Evolutionary conservation across 345 rosid species (phyloP), one percentile per base, ranked within the genome.

Genomic region (Eucalyptus curtisii): DNA sequence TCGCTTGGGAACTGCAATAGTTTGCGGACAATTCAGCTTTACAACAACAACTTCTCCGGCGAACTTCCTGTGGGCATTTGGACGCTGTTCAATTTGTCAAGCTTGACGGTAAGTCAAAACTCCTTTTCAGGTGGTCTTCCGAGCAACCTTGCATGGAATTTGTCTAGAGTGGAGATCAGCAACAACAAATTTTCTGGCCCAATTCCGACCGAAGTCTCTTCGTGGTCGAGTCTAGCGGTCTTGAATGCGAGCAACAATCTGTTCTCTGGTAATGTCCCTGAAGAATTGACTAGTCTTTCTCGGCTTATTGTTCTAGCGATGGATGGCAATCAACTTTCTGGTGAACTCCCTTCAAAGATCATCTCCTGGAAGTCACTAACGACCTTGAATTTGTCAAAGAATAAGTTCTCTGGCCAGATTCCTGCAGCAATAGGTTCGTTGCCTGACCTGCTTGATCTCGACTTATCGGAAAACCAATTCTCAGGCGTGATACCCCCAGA

Each of bases 81-180:
- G 99, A 93, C 93, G 22, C 89, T 91, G 76, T 44, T 37, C 91
- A 91, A 91, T 49, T 64, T 98, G 91, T 93, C 92, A 30, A 92
- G 91, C 89, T 61, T 98, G 89, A 89, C 87, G 93, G 86, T 98
- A 55, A 94, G 97, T 86, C 87, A 93, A 88, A 98, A 98, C 87
- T 92, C 91, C 5, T 92, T 97, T 90, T 95, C 96, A 24, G 99
- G 99, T 13, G 31, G 86, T 37, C 93, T 98, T 87, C 98, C 99
- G 7, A 91, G 90, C 89, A 87, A 76, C 8, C 42, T 94, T 49
- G 96, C 97, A 20, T 88, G 94, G 98, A 96, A 97, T 91, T 53
- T 98, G 86, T 87, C 97, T 5, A 93, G 97, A 61, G 87, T 97
- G 79, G 98, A 98, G 88, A 92, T 97, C 24, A 93, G 93, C 85